Evolutionary conservation across 345 rosid species (phyloP).

Genomic region (Trapa incisa): DNA sequence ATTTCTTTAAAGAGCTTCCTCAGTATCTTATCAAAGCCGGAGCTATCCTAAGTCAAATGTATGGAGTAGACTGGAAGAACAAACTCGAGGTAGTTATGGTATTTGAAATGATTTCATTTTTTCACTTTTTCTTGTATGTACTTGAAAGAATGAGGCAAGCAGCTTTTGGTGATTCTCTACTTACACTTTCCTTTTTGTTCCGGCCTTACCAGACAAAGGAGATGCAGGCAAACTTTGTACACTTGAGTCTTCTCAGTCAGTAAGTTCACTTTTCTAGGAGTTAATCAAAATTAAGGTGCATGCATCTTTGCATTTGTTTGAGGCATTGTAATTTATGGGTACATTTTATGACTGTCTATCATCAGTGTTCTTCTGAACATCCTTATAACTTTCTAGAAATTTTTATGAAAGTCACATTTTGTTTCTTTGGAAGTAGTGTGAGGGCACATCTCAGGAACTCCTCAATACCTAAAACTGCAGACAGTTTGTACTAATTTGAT

Average conservation of each 20-base stretch:
- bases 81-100: conserved; percentile 57
- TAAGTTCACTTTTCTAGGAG: conserved; percentile 13
- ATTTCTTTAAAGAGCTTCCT: conserved; percentile 82
- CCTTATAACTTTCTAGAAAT: neutral
- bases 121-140: neutral
- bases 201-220: conserved; percentile 51
- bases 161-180: conserved; percentile 1
- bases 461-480: neutral
- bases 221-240: conserved; percentile 72
- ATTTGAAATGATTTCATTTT: neutral
- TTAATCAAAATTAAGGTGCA: conserved; percentile 1
- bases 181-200: conserved; percentile 8
- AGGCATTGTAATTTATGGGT: neutral
- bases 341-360: neutral
- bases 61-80: conserved; percentile 79
- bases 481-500: neutral
- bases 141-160: too few species aligned
- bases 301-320: neutral
- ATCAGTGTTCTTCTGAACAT: neutral
- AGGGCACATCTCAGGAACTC: neutral
- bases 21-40: conserved; percentile 80
- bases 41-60: conserved; percentile 41
- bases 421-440: neutral
- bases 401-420: neutral
- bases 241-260: conserved; percentile 79